These are phyloP conservation scores for Saccharomycopsis olivae DNA, from an alignment of 805 yeast genomes.

Conservation along the genomic window DNA sequence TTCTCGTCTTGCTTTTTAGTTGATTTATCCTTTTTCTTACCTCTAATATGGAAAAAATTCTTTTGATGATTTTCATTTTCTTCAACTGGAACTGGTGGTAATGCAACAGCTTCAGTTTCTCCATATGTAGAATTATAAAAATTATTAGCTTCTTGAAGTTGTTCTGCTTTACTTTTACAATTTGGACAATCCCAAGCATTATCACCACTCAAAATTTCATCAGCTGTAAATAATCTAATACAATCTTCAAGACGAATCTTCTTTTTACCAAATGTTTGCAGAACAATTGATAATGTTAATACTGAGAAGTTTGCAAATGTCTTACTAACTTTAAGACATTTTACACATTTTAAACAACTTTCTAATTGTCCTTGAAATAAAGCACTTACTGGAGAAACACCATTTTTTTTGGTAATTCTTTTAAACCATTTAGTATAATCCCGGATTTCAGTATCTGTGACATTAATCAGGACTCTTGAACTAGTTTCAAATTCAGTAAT, in stretches of 20 bases:
- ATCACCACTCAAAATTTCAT: conserved; percentile 57
- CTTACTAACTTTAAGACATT: conserved; percentile 51
- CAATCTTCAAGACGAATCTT: conserved; percentile 50
- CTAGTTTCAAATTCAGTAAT: conserved; percentile 26
- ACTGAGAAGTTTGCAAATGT: conserved; percentile 55
- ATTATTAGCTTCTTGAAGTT: conserved; percentile 12
- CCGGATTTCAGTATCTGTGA: conserved; percentile 29
- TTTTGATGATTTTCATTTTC: conserved; percentile 1
- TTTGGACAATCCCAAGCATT: conserved; percentile 83
- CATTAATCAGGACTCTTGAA: conserved; percentile 22
- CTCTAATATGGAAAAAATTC: conserved; percentile 6
- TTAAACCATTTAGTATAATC: conserved; percentile 51
- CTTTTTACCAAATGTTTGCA: conserved; percentile 23
- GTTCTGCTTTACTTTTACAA: conserved; percentile 32
- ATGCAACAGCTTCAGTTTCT: background rate
- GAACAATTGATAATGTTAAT: conserved; percentile 53
- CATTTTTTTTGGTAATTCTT: conserved; percentile 39
- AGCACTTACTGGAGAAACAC: conserved; percentile 56
- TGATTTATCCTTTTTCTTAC: conserved; percentile 7
- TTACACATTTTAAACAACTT: conserved; percentile 48
- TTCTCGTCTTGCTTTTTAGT: background rate
- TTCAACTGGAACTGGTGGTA: background rate
- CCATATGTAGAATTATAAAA: conserved; percentile 11
- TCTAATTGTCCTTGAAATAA: conserved; percentile 68
- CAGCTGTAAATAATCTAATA: conserved; percentile 47